A percentile compares a stretch with the other conserved stretches of the same genome.
These are phyloP conservation scores for Phaffia tasmanica DNA, from an alignment of 768 basidiomycete species.

Conservation along the genomic window DNA sequence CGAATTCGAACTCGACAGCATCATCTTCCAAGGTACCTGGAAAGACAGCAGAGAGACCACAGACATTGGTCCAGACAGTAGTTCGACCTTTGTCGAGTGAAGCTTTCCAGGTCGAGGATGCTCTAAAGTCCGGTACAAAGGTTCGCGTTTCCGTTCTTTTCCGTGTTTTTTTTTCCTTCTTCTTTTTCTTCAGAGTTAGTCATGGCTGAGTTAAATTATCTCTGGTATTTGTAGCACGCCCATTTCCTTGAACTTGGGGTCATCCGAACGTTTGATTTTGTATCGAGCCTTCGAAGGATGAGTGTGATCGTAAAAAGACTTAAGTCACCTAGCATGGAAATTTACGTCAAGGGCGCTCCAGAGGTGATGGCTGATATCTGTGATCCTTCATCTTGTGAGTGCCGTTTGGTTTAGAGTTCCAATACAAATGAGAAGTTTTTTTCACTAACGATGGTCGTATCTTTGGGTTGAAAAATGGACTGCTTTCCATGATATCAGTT, in stretches of 20 bases:
- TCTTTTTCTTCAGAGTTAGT: background rate
- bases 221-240: constrained; percentile 56
- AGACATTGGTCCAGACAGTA: constrained; percentile 88
- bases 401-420: constrained; percentile 19
- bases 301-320: constrained; percentile 93
- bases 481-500: constrained; percentile 45
- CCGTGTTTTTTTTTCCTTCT: background rate
- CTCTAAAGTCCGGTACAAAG: constrained; percentile 68
- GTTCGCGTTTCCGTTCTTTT: constrained; percentile 40
- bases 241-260: constrained; percentile 96
- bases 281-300: constrained; percentile 85
- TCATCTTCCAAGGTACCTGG: constrained; percentile 33
- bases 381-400: constrained; percentile 76
- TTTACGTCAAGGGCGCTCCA: constrained; percentile 98
- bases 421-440: constrained; percentile 8
- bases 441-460: background rate
- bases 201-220: background rate
- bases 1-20: constrained; percentile 42
- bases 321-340: constrained; percentile 88
- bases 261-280: constrained; percentile 91
- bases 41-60: constrained; percentile 47
- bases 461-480: background rate
- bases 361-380: constrained; percentile 97
- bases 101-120: constrained; percentile 83
- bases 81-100: constrained; percentile 91